A percentile compares a stretch with the other conserved stretches of the same genome.
These are phyloP conservation scores for Thelonectria olida DNA, from an alignment of 2,329 filamentous ascomycete species.

Conservation along the genomic window DNA sequence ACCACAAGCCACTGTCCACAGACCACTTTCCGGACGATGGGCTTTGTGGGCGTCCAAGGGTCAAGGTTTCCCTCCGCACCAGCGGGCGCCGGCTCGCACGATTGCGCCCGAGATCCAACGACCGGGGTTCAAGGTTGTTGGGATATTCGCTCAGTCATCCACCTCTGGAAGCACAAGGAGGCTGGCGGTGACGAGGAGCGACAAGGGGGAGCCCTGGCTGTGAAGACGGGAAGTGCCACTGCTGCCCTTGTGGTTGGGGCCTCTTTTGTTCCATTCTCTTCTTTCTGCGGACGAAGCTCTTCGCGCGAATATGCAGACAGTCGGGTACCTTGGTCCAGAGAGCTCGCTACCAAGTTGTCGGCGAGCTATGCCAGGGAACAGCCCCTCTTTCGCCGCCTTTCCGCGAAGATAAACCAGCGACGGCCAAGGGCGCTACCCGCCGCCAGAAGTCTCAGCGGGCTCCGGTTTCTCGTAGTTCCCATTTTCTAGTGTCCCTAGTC, in stretches of 20 bases:
- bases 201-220: slow-evolving; percentile 26
- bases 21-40: background rate
- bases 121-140: slow-evolving; percentile 35
- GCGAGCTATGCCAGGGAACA: slow-evolving; percentile 14
- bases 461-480: background rate
- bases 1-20: slow-evolving; percentile 22
- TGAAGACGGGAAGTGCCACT: slow-evolving; percentile 7
- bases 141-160: slow-evolving; percentile 36
- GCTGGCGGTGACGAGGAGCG: slow-evolving; percentile 33
- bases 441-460: background rate
- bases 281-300: background rate
- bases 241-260: background rate
- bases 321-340: background rate
- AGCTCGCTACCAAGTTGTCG: slow-evolving; percentile 15
- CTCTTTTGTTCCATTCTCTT: background rate
- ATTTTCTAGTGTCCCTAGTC: slow-evolving; percentile 2
- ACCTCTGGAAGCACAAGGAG: slow-evolving; percentile 20
- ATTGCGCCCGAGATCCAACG: slow-evolving; percentile 35
- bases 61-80: slow-evolving; percentile 32
- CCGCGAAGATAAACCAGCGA: slow-evolving; percentile 17
- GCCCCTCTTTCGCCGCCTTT: slow-evolving; percentile 11
- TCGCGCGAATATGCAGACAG: background rate
- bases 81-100: slow-evolving; percentile 37
- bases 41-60: slow-evolving; percentile 18
- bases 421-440: slow-evolving; percentile 13